Evolutionary conservation across 345 rosid genomes (phyloP).

Genomic region (Moricandia arvensis): DNA sequence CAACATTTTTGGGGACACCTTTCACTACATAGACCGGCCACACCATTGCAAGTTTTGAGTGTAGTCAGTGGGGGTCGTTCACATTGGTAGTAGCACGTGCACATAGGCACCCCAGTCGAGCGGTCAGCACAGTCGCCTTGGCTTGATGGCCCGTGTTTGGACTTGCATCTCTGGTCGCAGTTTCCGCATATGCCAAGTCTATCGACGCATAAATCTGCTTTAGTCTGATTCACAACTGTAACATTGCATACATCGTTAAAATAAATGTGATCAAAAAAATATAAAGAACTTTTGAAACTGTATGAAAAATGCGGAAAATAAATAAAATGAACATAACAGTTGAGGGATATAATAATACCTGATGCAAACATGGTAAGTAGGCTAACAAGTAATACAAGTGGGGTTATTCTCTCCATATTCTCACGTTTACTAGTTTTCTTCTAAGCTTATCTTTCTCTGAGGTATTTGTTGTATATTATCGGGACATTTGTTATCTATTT

Average conservation of each 20-base stretch:
- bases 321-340: background rate
- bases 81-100: background rate
- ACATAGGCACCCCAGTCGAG: background rate
- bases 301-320: background rate
- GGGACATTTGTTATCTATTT: background rate
- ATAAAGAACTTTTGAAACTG: background rate
- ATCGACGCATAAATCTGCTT: background rate
- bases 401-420: background rate
- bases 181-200: constrained; percentile 5
- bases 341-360: constrained; percentile 10
- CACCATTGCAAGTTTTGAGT: background rate
- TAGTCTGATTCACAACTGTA: constrained; percentile 11
- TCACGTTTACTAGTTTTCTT: background rate
- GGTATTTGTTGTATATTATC: background rate
- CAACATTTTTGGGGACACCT: constrained; percentile 8
- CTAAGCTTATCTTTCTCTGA: background rate
- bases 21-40: background rate
- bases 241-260: background rate
- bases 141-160: constrained; percentile 25
- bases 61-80: background rate
- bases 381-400: background rate
- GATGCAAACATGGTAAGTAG: constrained; percentile 10
- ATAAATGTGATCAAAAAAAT: background rate
- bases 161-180: constrained; percentile 17
- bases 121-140: background rate